Evolutionary conservation across 768 basidiomycete species (phyloP).

Genomic region (Phaeolepiota aurea): DNA sequence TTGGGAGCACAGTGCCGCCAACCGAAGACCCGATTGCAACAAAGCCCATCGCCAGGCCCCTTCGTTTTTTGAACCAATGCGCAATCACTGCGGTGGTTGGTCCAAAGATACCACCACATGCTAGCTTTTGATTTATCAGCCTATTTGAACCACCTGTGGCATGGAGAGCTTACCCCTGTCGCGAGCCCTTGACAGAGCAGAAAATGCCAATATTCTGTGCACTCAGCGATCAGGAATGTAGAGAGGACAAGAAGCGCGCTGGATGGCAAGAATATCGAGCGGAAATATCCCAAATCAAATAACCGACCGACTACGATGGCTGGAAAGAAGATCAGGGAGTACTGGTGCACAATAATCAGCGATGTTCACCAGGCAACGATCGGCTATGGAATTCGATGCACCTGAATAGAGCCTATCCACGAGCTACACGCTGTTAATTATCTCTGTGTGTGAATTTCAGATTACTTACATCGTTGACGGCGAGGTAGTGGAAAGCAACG

Average conservation of each 20-base stretch:
- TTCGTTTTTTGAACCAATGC: constrained; percentile 66
- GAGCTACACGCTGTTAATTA: constrained; percentile 34
- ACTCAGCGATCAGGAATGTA: constrained; percentile 64
- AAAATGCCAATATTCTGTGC: constrained; percentile 72
- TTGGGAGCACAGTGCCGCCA: constrained; percentile 64
- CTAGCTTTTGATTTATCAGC: constrained; percentile 21
- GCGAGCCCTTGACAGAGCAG: constrained; percentile 66
- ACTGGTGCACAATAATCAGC: constrained; percentile 18
- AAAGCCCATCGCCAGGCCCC: constrained; percentile 55
- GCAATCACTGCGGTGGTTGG: constrained; percentile 51
- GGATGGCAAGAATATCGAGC: constrained; percentile 34
- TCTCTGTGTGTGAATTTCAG: not conserved
- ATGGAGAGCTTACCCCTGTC: constrained; percentile 40
- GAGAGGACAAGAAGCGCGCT: constrained; percentile 43
- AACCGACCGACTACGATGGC: constrained; percentile 58
- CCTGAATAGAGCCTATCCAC: constrained; percentile 78
- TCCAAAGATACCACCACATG: constrained; percentile 53
- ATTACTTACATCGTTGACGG: constrained; percentile 57
- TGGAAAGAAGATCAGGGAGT: constrained; percentile 53
- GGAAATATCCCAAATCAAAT: constrained; percentile 69
- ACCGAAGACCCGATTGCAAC: constrained; percentile 58
- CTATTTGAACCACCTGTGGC: not conserved
- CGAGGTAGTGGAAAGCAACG: constrained; percentile 34
- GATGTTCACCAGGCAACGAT: not conserved
- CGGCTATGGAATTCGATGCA: constrained; percentile 11